Evolutionary conservation across 805 yeast species (phyloP).

Genomic region (Candida awuae): DNA sequence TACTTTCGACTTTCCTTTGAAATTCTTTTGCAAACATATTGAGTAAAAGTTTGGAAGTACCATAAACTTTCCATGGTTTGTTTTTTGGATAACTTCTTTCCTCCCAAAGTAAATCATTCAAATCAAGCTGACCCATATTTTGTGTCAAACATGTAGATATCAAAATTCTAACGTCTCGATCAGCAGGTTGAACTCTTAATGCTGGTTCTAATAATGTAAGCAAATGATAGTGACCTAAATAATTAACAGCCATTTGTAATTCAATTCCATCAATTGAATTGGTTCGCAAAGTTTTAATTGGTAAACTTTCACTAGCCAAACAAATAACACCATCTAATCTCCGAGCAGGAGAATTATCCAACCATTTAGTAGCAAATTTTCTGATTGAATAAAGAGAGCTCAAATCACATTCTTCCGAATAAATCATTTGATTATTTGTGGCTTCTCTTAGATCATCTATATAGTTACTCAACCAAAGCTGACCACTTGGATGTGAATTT

Average conservation of each 20-base stretch:
- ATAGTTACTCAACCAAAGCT: constrained; percentile 66
- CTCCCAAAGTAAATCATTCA: constrained; percentile 58
- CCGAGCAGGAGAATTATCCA: constrained; percentile 84
- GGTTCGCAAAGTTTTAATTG: constrained; percentile 57
- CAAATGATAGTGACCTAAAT: constrained; percentile 72
- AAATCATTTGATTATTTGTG: constrained; percentile 66
- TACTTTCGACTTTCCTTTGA: constrained; percentile 54
- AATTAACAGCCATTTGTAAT: constrained; percentile 75
- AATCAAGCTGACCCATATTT: constrained; percentile 58
- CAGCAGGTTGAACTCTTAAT: constrained; percentile 83
- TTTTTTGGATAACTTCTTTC: constrained; percentile 46
- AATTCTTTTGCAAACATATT: constrained; percentile 70
- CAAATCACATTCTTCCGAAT: constrained; percentile 87
- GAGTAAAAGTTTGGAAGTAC: constrained; percentile 72
- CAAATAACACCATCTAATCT: constrained; percentile 85
- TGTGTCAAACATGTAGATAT: constrained; percentile 75
- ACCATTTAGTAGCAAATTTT: constrained; percentile 89
- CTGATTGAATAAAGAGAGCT: constrained; percentile 66
- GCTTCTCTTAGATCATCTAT: constrained; percentile 66
- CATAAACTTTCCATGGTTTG: constrained; percentile 70
- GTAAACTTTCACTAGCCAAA: constrained; percentile 77
- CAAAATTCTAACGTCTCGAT: constrained; percentile 82
- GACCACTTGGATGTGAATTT: constrained; percentile 38
- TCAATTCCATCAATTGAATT: constrained; percentile 80
- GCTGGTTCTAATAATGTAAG: constrained; percentile 77